phyloP scores from a whole-genome alignment of 2,329 filamentous ascomycete genomes.

The Triangularia setosa region DNA sequence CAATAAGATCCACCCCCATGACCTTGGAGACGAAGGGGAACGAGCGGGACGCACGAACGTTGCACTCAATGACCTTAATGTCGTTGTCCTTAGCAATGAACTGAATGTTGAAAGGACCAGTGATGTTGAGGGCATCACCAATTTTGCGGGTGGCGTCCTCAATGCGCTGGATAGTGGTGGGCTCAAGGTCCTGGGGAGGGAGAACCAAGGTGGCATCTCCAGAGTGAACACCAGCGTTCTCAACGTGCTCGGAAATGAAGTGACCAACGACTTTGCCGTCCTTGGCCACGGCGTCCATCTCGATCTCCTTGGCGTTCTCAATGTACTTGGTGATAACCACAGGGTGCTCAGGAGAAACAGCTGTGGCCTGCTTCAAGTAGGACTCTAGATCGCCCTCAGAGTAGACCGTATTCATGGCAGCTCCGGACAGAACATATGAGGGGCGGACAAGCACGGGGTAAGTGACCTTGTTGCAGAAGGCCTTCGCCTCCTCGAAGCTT shows the following conservation, averaged over 20 bases:
- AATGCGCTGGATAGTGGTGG: conserved; percentile 83
- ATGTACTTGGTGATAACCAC: conserved; percentile 99
- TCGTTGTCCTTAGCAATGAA: conserved; percentile 99
- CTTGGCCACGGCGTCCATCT: conserved; percentile 96
- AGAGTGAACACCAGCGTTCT: conserved; percentile 97
- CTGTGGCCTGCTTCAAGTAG: conserved; percentile 85
- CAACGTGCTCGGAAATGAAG: conserved; percentile 97
- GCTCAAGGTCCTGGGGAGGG: conserved; percentile 87
- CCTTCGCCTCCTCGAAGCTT: conserved; percentile 83
- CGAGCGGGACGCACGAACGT: conserved; percentile 90
- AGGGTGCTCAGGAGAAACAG: conserved; percentile 91
- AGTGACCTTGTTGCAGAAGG: conserved; percentile 81
- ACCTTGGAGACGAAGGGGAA: conserved; percentile 99
- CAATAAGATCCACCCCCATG: conserved; percentile 95
- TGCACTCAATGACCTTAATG: conserved; percentile 99
- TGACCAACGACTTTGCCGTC: conserved; percentile 88
- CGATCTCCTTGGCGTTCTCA: conserved; percentile 98
- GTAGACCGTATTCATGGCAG: conserved; percentile 99
- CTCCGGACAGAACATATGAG: conserved; percentile 94
- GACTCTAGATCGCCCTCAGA: conserved; percentile 86
- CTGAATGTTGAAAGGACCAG: conserved; percentile 97
- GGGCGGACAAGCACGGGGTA: conserved; percentile 95
- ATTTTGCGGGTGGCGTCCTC: conserved; percentile 96
- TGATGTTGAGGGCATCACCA: conserved; percentile 87
- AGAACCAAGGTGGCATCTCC: conserved; percentile 95